phyloP scores from a whole-genome alignment of 768 basidiomycete genomes.

The Trametes coccinea region DNA sequence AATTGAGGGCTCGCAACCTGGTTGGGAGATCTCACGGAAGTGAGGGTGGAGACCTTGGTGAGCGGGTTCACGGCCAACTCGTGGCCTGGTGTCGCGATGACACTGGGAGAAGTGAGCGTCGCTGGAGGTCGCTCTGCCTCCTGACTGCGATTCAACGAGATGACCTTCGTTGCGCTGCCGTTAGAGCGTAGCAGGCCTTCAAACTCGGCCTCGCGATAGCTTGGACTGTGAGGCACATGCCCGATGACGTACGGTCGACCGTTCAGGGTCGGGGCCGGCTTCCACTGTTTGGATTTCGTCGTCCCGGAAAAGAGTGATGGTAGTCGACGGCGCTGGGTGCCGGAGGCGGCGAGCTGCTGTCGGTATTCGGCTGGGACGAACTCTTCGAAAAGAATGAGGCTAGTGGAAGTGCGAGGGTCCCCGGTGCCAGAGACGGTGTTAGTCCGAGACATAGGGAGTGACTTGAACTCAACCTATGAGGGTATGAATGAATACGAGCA shows the following conservation, averaged over 20 bases:
- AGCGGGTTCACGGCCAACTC: conserved; percentile 6
- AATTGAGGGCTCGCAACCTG: conserved; percentile 1
- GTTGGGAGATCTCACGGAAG: neutral
- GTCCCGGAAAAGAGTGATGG: conserved; percentile 65
- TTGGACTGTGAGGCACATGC: conserved; percentile 53
- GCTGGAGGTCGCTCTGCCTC: conserved; percentile 16
- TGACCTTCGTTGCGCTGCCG: conserved; percentile 43
- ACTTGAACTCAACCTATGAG: conserved; percentile 81
- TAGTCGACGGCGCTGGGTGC: conserved; percentile 54
- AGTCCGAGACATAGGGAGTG: conserved; percentile 49
- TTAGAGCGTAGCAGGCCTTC: conserved; percentile 69
- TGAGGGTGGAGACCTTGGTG: conserved; percentile 1
- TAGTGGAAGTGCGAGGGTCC: conserved; percentile 73
- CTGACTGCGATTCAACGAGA: conserved; percentile 30
- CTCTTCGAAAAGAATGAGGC: conserved; percentile 88
- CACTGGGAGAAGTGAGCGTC: conserved; percentile 26
- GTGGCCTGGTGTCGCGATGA: conserved; percentile 30
- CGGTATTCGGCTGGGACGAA: conserved; percentile 89
- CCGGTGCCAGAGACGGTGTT: conserved; percentile 31
- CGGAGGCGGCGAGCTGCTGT: conserved; percentile 63
- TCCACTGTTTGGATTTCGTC: conserved; percentile 61
- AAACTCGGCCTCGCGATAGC: conserved; percentile 71
- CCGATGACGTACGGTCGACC: conserved; percentile 72
- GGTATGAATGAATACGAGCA: neutral
- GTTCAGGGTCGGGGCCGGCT: conserved; percentile 79